A percentile compares a stretch with the other conserved stretches of the same genome.
These are phyloP conservation scores for Cylindrotheca closterium DNA, from an alignment of 108 stramenopile genomes.

Conservation along the genomic window DNA sequence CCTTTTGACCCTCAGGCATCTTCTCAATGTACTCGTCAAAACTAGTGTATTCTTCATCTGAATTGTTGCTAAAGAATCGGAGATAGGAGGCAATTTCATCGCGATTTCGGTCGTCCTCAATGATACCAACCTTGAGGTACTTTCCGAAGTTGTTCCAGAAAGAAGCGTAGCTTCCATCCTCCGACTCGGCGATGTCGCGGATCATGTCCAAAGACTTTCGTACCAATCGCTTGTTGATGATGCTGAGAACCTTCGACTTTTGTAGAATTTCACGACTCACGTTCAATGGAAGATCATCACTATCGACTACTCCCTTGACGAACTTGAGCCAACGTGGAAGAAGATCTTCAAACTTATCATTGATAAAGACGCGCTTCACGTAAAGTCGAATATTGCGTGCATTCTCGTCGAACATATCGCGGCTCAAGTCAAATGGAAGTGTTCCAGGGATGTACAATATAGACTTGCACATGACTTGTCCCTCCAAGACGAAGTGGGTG, in stretches of 20 bases:
- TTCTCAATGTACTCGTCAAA: constrained; percentile 86
- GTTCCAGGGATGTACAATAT: constrained; percentile 94
- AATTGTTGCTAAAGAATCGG: constrained; percentile 86
- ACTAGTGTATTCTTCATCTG: constrained; percentile 79
- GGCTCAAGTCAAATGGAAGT: constrained; percentile 92
- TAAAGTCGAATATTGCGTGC: constrained; percentile 91
- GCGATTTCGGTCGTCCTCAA: constrained; percentile 91
- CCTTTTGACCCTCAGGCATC: constrained; percentile 92
- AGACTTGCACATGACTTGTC: constrained; percentile 97
- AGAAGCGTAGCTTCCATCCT: constrained; percentile 63
- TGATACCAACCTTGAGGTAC: constrained; percentile 94
- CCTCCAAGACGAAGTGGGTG: constrained; percentile 95
- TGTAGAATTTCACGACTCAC: constrained; percentile 98
- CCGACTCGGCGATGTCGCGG: constrained; percentile 79
- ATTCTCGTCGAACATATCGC: constrained; percentile 98
- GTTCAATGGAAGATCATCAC: constrained; percentile 94
- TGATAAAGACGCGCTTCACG: constrained; percentile 99
- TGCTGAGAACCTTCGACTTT: constrained; percentile 93
- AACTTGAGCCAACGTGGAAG: constrained; percentile 98
- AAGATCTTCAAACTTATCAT: constrained; percentile 97
- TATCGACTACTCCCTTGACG: constrained; percentile 94
- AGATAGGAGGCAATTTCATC: constrained; percentile 84
- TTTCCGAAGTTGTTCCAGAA: constrained; percentile 98
- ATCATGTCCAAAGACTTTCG: constrained; percentile 97
- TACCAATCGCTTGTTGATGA: constrained; percentile 97